Evolutionary conservation across 2,329 filamentous ascomycete species (phyloP).

Genomic region (Simplicillium aogashimaense): DNA sequence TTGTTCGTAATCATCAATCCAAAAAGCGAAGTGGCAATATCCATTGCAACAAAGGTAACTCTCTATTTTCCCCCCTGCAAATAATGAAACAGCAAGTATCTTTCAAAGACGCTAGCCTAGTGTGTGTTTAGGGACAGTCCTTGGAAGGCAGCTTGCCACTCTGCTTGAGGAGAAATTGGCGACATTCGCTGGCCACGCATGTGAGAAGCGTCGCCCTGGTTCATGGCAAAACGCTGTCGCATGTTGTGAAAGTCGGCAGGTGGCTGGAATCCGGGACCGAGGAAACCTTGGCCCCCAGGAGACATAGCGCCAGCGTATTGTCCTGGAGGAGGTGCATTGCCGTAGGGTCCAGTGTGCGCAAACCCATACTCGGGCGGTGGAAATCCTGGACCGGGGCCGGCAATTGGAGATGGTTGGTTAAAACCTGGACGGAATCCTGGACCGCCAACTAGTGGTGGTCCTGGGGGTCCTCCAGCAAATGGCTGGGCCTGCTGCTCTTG

Average conservation of each 20-base stretch:
- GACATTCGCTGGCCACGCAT: constrained; percentile 26
- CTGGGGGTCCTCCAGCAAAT: not conserved
- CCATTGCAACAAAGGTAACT: no score
- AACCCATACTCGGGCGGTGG: constrained; percentile 25
- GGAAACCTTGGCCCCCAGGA: constrained; percentile 18
- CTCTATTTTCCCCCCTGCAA: no score
- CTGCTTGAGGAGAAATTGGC: constrained; percentile 35
- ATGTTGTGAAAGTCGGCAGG: constrained; percentile 33
- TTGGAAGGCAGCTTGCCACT: constrained; percentile 58
- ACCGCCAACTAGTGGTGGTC: constrained; percentile 9
- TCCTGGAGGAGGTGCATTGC: constrained; percentile 1
- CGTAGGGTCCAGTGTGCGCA: constrained; percentile 19
- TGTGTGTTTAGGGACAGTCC: constrained; percentile 61
- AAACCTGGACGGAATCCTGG: constrained; percentile 34
- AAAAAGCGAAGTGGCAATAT: no score
- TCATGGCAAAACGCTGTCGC: constrained; percentile 35
- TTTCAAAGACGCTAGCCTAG: constrained; percentile 12
- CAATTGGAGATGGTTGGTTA: constrained; percentile 23
- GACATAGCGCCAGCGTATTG: constrained; percentile 18
- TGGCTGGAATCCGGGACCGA: constrained; percentile 20
- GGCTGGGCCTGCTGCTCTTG: constrained; percentile 27
- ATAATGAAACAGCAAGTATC: no score
- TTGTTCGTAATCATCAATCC: no score
- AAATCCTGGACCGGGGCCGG: constrained; percentile 27
- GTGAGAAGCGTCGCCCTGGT: constrained; percentile 22